These are phyloP conservation scores for Pythium dissotocum DNA, from an alignment of 352 stramenopile genomes.

Conservation along the genomic window DNA sequence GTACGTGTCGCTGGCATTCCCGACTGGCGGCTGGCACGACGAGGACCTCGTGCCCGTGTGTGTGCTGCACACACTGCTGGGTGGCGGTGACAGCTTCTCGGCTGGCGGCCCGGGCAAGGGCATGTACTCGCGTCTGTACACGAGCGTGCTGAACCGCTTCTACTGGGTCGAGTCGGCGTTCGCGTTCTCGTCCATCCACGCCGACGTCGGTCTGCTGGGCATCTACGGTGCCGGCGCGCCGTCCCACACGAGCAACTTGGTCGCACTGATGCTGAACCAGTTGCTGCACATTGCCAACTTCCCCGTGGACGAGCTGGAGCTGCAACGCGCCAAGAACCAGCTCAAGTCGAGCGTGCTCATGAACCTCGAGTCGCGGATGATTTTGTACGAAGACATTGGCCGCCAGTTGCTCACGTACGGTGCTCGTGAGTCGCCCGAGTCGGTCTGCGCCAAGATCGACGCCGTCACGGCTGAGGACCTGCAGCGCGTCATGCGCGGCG, in stretches of 20 bases:
- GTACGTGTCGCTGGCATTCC: slow-evolving; percentile 95
- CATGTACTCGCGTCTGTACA: slow-evolving; percentile 99
- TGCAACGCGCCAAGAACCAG: slow-evolving; percentile 98
- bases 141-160: slow-evolving; percentile 96
- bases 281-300: slow-evolving; percentile 87
- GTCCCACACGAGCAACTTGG: slow-evolving; percentile 90
- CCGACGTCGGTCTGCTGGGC: slow-evolving; percentile 93
- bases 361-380: slow-evolving; percentile 97
- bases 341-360: slow-evolving; percentile 99
- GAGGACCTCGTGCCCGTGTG: slow-evolving; percentile 95
- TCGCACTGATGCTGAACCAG: slow-evolving; percentile 93
- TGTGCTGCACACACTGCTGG: slow-evolving; percentile 97
- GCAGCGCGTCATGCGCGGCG: slow-evolving; percentile 72
- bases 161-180: slow-evolving; percentile 98
- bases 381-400: slow-evolving; percentile 99
- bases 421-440: slow-evolving; percentile 86
- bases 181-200: slow-evolving; percentile 96
- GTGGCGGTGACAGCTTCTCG: slow-evolving; percentile 98
- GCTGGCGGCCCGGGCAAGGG: slow-evolving; percentile 98
- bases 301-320: slow-evolving; percentile 82
- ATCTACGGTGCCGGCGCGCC: slow-evolving; percentile 91
- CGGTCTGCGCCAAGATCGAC: slow-evolving; percentile 89
- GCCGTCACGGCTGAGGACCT: slow-evolving; percentile 84
- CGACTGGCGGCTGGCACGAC: slow-evolving; percentile 96
- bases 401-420: slow-evolving; percentile 98